These are phyloP conservation scores for Fraxinus americana DNA, from an alignment of 257 asterid genomes.

Conservation along the genomic window DNA sequence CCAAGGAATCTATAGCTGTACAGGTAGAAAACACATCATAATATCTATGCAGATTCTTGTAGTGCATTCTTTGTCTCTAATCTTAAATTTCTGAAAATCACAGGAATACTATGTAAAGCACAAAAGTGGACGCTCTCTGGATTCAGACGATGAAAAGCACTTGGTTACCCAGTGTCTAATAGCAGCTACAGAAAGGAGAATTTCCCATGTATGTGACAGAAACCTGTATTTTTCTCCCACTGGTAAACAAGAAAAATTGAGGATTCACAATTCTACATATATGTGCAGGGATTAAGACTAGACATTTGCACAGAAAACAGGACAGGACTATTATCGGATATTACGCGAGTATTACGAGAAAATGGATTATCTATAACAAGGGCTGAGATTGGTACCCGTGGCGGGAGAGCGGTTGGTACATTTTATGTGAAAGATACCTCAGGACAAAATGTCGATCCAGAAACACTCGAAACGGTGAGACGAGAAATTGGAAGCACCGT, in stretches of 20 bases:
- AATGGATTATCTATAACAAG: slow-evolving; percentile 74
- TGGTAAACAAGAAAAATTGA: neutral
- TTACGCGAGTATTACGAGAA: slow-evolving; percentile 76
- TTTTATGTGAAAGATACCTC: slow-evolving; percentile 77
- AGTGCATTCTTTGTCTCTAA: neutral
- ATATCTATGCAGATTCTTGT: neutral
- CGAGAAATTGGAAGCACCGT: slow-evolving; percentile 61
- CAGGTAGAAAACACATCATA: slow-evolving; percentile 47
- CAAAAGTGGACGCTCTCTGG: slow-evolving; percentile 49
- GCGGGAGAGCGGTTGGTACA: slow-evolving; percentile 72
- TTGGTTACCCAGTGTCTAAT: slow-evolving; percentile 59
- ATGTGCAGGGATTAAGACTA: slow-evolving; percentile 66
- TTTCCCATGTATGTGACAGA: slow-evolving; percentile 54
- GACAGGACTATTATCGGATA: slow-evolving; percentile 66
- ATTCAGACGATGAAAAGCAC: slow-evolving; percentile 53
- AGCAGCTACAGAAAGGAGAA: slow-evolving; percentile 86
- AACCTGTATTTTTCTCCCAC: neutral
- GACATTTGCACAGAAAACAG: slow-evolving; percentile 60
- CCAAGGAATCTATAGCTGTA: slow-evolving; percentile 63
- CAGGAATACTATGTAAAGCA: slow-evolving; percentile 82
- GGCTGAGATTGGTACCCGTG: slow-evolving; percentile 67
- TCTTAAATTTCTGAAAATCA: neutral
- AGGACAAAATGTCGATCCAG: slow-evolving; percentile 46
- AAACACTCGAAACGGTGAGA: slow-evolving; percentile 54
- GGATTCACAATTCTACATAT: neutral